Evolutionary conservation across 1,139 yeast genomes (phyloP).

Genomic region (Meyerozyma elateridarum): DNA sequence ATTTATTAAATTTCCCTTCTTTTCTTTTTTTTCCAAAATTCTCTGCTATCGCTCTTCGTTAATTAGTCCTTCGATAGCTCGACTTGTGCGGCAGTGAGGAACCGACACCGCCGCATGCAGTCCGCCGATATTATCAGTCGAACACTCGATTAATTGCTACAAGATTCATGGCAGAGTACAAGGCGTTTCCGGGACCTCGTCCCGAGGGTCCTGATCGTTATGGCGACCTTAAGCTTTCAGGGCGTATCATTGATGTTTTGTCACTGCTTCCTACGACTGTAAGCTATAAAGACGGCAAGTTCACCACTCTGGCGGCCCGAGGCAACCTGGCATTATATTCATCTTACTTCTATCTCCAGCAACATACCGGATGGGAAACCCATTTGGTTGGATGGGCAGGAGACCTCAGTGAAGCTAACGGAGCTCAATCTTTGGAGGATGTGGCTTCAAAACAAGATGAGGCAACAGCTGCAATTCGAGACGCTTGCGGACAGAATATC

Average conservation of each 20-base stretch:
- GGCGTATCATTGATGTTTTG: slow-evolving; percentile 65
- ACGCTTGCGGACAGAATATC: slow-evolving; percentile 45
- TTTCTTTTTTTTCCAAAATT: too few species aligned
- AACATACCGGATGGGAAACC: slow-evolving; percentile 78
- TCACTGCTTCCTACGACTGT: slow-evolving; percentile 66
- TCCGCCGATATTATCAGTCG: neutral
- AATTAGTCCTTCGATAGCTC: too few species aligned
- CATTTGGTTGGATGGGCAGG: slow-evolving; percentile 96
- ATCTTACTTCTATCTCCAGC: slow-evolving; percentile 59
- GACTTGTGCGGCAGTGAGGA: neutral
- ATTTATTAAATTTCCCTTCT: too few species aligned
- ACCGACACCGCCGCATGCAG: neutral
- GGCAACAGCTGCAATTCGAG: slow-evolving; percentile 38
- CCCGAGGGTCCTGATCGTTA: neutral
- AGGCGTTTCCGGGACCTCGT: slow-evolving; percentile 3
- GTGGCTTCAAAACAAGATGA: slow-evolving; percentile 62
- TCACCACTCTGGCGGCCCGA: slow-evolving; percentile 62
- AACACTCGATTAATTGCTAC: slow-evolving; percentile 2
- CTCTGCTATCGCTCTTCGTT: too few species aligned
- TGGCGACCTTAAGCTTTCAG: slow-evolving; percentile 34
- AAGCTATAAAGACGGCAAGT: slow-evolving; percentile 22
- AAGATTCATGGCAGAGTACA: slow-evolving; percentile 2
- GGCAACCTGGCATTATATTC: slow-evolving; percentile 87
- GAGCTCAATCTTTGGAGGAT: slow-evolving; percentile 31
- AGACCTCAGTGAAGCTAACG: slow-evolving; percentile 30